Conservation (phyloP, 2,329 filamentous ascomycete species). For the Pseudogymnoascus sp. region DNA sequence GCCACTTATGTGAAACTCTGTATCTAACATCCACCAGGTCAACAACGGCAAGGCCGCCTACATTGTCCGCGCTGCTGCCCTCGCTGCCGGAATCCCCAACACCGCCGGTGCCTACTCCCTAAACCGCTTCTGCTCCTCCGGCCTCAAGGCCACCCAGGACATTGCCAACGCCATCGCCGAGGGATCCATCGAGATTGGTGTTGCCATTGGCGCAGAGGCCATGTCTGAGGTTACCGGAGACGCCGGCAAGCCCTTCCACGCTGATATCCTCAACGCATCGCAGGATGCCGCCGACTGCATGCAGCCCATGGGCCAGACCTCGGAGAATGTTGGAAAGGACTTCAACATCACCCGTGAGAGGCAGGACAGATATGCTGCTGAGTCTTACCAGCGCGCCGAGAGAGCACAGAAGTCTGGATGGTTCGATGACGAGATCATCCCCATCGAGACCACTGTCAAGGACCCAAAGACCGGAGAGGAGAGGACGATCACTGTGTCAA, state of each 20-base stretch:
- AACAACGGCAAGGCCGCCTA: conserved; percentile 80
- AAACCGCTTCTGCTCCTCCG: conserved; percentile 96
- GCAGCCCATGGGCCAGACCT: conserved; percentile 97
- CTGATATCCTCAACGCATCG: conserved; percentile 59
- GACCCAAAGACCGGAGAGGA: conserved; percentile 72
- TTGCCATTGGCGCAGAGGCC: conserved; percentile 80
- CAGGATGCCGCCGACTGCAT: conserved; percentile 79
- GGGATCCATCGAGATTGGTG: conserved; percentile 77
- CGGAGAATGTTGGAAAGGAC: conserved; percentile 88
- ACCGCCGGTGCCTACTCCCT: conserved; percentile 73
- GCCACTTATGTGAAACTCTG: conserved; percentile 1
- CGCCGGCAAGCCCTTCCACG: conserved; percentile 66
- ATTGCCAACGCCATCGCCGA: conserved; percentile 79
- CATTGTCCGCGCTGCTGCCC: conserved; percentile 78
- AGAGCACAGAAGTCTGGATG: conserved; percentile 80
- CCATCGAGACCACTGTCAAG: conserved; percentile 75
- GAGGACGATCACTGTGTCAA: conserved; percentile 69
- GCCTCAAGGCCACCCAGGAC: conserved; percentile 89
- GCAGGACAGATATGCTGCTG: conserved; percentile 80
- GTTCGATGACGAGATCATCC: conserved; percentile 91
- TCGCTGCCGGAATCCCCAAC: conserved; percentile 90
- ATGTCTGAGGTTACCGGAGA: conserved; percentile 72
- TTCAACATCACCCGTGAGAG: conserved; percentile 73
- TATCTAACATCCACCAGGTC: conserved; percentile 44
- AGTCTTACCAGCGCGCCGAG: conserved; percentile 84